Evolutionary conservation across 768 basidiomycete genomes (phyloP), one percentile per base, ranked within the genome.

Genomic region (Trametes cingulata): DNA sequence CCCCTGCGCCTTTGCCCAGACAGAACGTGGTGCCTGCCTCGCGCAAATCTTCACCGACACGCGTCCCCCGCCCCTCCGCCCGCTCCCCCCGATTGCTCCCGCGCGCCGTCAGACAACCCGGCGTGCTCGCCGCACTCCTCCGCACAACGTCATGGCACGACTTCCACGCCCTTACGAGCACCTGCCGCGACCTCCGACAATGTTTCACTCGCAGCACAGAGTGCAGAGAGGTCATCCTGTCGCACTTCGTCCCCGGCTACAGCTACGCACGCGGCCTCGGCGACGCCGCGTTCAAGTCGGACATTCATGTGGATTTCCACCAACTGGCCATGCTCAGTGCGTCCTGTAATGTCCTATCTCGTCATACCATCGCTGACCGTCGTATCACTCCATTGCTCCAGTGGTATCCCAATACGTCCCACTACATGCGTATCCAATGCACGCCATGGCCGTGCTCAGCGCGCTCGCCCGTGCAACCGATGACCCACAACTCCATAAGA

Each of bases 381-480:
- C 14, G 25, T 35, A 47, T 35, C 12, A 6, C 14, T 12, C 49
- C 22, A 15, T 15, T 14, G n/a, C 47, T 42, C 40, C 64, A 91
- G 90, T 88, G 63, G 74, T 85, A 49, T 90, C 90, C 0, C 86
- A 87, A 66, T 76, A 76, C 10, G 73, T 86, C 10, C 82, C 85
- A 0, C 77, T 91, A 22, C 88, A 90, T 64, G 78, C 78, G 35
- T 93, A 92, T 65, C 90, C 90, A 0, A 83, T 83, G 69, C 84
- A 86, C 58, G 84, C 88, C 17, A 77, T 90, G 8, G 73, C 80
- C 20, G 67, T 76, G n/a, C 73, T 88, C 37, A 47, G 41, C 14
- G 40, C 57, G 12, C 50, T 56, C 14, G 7, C 56, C 1, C 58
- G 80, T 80, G 14, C 71, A 74, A 6, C 45, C 24, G 41, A 59